Evolutionary conservation across 768 basidiomycete species (phyloP), one percentile per base, ranked within the genome.

Genomic region (Tephrocybe sp.): DNA sequence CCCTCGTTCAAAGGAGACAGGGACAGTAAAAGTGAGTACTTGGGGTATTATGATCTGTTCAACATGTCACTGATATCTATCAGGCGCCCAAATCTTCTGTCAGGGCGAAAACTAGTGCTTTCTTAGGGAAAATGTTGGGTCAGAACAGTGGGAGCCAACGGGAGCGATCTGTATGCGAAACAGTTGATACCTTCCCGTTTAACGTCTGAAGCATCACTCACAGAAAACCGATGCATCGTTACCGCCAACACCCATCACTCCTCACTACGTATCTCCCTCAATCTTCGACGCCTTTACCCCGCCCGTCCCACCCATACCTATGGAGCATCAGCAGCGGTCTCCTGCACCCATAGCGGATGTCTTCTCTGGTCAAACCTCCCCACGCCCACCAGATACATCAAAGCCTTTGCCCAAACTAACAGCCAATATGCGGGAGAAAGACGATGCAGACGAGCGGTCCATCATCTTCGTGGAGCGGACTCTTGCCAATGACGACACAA

Each of bases 71-170:
- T 43, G 42, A 56, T 46, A 26, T 41, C 46, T 33, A 41, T 26
- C 60, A 83, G 82, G 63, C 69, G 24, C 61, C 72, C 10, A 90
- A 80, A 65, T 78, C 81, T 10, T 83, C 88, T 5, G 84, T 92
- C 51, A 72, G 88, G 55, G 78, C 83, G 32, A 92, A 89, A 65
- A 89, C 88, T n/a, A 87, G 80, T 60, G 87, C 87, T 40, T 84
- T 93, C 63, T 73, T 87, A 56, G 88, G 88, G 2, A 90, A 85
- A 68, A 86, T 93, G 84, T 69, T 86, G 33, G 88, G 88, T 3
- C 79, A 85, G 58, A 55, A 56, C 21, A 41, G 55, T 37, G 75
- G 71, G 42, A 78, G 39, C 12, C 45, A 58, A 28, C 48, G 56
- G 33, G 56, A 58, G 44, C 49, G 56, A 54, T 54, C 77, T 26